Conservation (phyloP, 2,329 filamentous ascomycete species). For the Colletotrichum scovillei region DNA sequence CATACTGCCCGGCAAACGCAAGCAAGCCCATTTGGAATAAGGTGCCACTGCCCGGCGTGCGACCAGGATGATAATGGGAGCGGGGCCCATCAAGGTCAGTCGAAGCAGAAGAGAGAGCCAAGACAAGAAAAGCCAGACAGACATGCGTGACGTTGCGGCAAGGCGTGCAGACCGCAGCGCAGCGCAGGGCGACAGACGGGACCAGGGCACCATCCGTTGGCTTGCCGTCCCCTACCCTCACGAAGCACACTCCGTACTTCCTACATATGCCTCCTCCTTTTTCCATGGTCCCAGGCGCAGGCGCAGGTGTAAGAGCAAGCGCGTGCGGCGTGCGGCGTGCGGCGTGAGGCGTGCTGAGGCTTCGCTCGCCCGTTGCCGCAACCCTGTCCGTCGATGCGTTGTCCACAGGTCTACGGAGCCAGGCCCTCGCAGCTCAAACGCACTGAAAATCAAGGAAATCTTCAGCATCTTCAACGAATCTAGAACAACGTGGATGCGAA, state of each 20-base stretch:
- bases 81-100: background rate
- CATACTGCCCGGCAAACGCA: background rate
- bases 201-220: background rate
- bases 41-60: background rate
- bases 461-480: background rate
- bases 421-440: background rate
- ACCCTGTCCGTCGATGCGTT: slow-evolving; percentile 5
- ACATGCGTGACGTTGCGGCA: slow-evolving; percentile 6
- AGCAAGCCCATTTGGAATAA: slow-evolving; percentile 10
- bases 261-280: background rate
- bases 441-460: background rate
- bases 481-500: background rate
- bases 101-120: background rate
- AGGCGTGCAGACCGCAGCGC: slow-evolving; percentile 5
- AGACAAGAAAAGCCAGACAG: background rate
- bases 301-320: background rate
- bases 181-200: background rate
- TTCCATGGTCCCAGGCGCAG: background rate
- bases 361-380: background rate
- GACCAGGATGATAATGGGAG: background rate
- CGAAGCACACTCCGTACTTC: background rate
- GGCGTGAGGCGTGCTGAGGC: background rate
- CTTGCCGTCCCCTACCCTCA: background rate
- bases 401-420: background rate
- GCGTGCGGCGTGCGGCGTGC: background rate